Percentiles rank a stretch among this genome's conserved stretches.
Evolutionary conservation across 2,329 filamentous ascomycete genomes (phyloP).

Genomic region (Aspergillus luchuensis): DNA sequence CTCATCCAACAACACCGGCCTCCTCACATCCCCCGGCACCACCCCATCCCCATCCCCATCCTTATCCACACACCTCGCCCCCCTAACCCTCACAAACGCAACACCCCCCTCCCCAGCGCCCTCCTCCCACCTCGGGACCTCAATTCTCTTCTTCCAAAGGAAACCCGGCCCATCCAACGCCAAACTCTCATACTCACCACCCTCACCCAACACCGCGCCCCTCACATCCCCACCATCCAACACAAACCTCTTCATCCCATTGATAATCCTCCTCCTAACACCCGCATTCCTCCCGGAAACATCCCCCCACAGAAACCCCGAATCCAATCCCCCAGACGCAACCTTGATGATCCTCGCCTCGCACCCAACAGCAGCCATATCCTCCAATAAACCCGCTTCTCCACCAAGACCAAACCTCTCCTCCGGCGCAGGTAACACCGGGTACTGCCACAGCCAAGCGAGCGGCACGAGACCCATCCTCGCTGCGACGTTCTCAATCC

Average conservation of each 20-base stretch:
- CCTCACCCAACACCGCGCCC: slow-evolving; percentile 83
- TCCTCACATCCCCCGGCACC: slow-evolving; percentile 36
- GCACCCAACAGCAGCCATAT: slow-evolving; percentile 77
- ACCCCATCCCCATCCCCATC: slow-evolving; percentile 25
- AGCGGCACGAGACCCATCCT: slow-evolving; percentile 80
- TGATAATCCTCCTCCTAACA: slow-evolving; percentile 52
- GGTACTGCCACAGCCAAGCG: slow-evolving; percentile 91
- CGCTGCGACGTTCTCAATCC: slow-evolving; percentile 89
- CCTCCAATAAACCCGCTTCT: slow-evolving; percentile 63
- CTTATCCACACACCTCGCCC: slow-evolving; percentile 58
- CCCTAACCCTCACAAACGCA: slow-evolving; percentile 67
- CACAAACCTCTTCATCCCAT: slow-evolving; percentile 61
- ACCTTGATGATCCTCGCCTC: slow-evolving; percentile 95
- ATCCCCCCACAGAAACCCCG: slow-evolving; percentile 76
- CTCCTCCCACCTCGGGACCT: slow-evolving; percentile 58
- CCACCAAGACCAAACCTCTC: slow-evolving; percentile 23
- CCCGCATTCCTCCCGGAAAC: slow-evolving; percentile 58
- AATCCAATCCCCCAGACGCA: slow-evolving; percentile 84
- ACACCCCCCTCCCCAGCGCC: slow-evolving; percentile 74
- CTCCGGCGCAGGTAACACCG: slow-evolving; percentile 61
- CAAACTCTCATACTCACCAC: slow-evolving; percentile 93
- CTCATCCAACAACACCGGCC: slow-evolving; percentile 68
- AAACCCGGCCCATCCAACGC: slow-evolving; percentile 75
- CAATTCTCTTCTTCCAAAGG: slow-evolving; percentile 73
- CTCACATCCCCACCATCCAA: slow-evolving; percentile 50